Evolutionary conservation across 2,329 filamentous ascomycete species (phyloP), one percentile per base, ranked within the genome.

Genomic region (Eutypella sp.): DNA sequence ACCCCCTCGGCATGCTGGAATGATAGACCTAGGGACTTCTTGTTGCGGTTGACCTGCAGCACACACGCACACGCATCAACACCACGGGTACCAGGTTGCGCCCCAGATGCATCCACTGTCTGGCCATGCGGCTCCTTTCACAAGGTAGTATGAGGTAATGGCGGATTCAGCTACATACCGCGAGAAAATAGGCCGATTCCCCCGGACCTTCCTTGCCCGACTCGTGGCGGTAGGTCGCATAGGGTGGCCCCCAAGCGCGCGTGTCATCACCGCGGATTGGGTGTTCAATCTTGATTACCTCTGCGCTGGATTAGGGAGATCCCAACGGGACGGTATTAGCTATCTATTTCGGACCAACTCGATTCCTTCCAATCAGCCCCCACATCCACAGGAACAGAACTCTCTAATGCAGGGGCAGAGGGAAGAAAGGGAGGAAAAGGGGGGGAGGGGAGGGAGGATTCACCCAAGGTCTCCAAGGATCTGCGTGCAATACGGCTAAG

Each of bases 241-340:
- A 99, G 1, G 93, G 93, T 20, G 93, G 93, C 0, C 93, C 93
- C 93, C 93, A 99, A 42, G 91, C 91, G 59, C 93, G 76, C 9
- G 93, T 99, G 63, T 99, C 93, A 63, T 99, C 93, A 31, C 89
- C 93, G 47, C 89, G 79, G 5, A 82, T 82, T 4, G 93, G 93
- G 67, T 99, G 93, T 68, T 99, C 93, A 50, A 99, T 81, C 68
- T 99, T 99, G 70, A 99, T 96, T 25, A 99, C 84, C 65, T 99
- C 92, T 54, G 93, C 61, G 5, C 93, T 53, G 90, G 95, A 57
- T 47, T 53, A 34, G 40, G 53, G 41, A 48, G 57, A 39, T n/a
- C 36, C 66, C 61, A 66, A 58, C 52, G 51, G 53, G 48, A 57
- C 57, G 55, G n/a, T n/a, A n/a, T 37, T 20, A 23, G 40, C 37